Percentiles rank a stretch among this genome's conserved stretches.
Evolutionary conservation across 306 rosid genomes (phyloP).

Genomic region (Medicago lupulina): DNA sequence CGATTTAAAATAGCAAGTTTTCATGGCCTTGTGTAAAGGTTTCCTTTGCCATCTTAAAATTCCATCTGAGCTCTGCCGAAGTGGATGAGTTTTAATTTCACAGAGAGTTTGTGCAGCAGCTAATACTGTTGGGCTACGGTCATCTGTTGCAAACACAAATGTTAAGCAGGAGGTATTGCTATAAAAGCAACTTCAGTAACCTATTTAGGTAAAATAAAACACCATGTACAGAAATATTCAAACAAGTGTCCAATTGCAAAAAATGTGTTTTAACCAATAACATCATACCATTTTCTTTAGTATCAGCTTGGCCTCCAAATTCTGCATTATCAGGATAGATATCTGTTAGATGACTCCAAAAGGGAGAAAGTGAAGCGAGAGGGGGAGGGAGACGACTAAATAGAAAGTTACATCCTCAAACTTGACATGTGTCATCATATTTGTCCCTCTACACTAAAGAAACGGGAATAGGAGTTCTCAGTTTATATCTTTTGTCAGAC

Average conservation of each 20-base stretch:
- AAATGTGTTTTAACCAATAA: conserved; percentile 28
- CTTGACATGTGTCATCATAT: not conserved
- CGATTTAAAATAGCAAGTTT: conserved; percentile 67
- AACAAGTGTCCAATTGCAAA: conserved; percentile 29
- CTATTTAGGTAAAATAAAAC: not conserved
- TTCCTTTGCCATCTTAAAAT: conserved; percentile 78
- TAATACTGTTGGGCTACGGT: conserved; percentile 58
- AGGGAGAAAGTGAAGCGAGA: not conserved
- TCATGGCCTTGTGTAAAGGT: conserved; percentile 75
- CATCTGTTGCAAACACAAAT: conserved; percentile 63
- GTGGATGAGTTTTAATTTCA: conserved; percentile 64
- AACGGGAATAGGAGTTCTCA: not conserved
- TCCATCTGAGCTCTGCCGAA: conserved; percentile 58
- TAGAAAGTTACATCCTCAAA: not conserved
- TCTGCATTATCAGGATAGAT: conserved; percentile 63
- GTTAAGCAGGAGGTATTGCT: conserved; percentile 25
- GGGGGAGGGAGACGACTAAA: not conserved
- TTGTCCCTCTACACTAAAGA: not conserved
- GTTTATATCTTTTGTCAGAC: not conserved
- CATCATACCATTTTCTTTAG: conserved; percentile 49
- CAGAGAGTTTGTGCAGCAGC: conserved; percentile 79
- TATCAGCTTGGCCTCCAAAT: conserved; percentile 54
- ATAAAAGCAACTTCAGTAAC: conserved; percentile 26
- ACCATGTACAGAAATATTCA: conserved; percentile 23
- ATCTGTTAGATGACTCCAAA: conserved; percentile 31